These are phyloP conservation scores for Podospora anserina DNA, from an alignment of 495 filamentous ascomycete species.

Conservation along the genomic window DNA sequence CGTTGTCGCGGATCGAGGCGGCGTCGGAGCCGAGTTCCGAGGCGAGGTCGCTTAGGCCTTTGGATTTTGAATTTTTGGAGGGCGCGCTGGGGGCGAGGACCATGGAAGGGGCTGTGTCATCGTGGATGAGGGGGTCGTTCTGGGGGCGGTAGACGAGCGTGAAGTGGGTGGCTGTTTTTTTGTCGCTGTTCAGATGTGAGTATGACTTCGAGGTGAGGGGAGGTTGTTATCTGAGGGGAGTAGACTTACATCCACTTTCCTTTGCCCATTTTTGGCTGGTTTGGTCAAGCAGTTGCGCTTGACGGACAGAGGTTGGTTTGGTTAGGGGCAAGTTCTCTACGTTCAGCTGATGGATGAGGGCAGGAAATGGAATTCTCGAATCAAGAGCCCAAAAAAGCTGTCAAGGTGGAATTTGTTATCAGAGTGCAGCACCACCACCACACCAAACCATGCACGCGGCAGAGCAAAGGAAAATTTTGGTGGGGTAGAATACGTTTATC, in stretches of 20 bases:
- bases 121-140: slow-evolving; percentile 93
- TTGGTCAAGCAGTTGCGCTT: slow-evolving; percentile 2
- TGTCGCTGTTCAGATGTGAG: slow-evolving; percentile 61
- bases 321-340: background rate
- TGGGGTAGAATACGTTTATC: slow-evolving; percentile 43
- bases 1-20: slow-evolving; percentile 69
- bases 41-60: slow-evolving; percentile 68
- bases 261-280: slow-evolving; percentile 61
- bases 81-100: slow-evolving; percentile 60
- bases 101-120: slow-evolving; percentile 75
- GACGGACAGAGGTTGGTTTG: background rate
- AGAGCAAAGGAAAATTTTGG: slow-evolving; percentile 39
- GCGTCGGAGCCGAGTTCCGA: slow-evolving; percentile 67
- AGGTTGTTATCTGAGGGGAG: background rate
- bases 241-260: slow-evolving; percentile 87
- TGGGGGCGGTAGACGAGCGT: slow-evolving; percentile 92
- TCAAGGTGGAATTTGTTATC: slow-evolving; percentile 1
- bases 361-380: background rate
- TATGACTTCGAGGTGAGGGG: background rate
- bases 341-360: background rate
- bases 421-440: slow-evolving; percentile 8
- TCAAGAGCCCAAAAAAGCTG: background rate
- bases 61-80: slow-evolving; percentile 35
- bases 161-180: slow-evolving; percentile 89
- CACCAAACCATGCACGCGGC: slow-evolving; percentile 15